Base-by-base conservation (phyloP, 352 stramenopile genomes). In the Pelagophyceae sp. region DNA sequence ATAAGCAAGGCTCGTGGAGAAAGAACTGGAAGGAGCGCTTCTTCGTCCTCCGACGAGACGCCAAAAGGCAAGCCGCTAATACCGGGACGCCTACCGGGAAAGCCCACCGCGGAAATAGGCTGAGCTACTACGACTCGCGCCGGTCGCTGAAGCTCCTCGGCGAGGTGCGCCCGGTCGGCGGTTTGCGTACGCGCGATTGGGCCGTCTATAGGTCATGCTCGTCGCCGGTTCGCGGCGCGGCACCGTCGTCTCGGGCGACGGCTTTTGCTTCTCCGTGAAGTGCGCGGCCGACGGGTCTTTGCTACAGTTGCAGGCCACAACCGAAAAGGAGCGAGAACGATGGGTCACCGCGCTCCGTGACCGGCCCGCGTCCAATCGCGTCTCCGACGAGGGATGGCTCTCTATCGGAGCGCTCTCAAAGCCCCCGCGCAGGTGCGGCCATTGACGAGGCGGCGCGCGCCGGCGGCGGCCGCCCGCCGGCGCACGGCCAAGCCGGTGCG, bases 11-110 rank as follows among this genome's bases (percentile, higher is more conserved):
- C 35, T 38, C 5, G 19, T 79, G 76, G 76, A 15, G 76, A 1
- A 79, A 79, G 64, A 79, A 79, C 61, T 79, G 76, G 76, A 79
- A 79, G 76, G 3, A 38, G 29, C 61, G 61, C 31, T 71, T 71
- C 61, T 71, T 71, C 61, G 61, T 71, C 6, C 61, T 71, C 31
- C 61, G 61, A 5, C 61, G 61, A 27, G 61, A 71, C 61, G 29
- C 31, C 6, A 1, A n/a, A n/a, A n/a, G n/a, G n/a, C n/a, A n/a
- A n/a, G n/a, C n/a, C n/a, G n/a, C n/a, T n/a, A n/a, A n/a, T n/a
- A 15, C 61, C 61, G 61, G 3, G 45, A 54, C 45, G 45, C 45
- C 45, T 11, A 54, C 45, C 45, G 45, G 45, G 11, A 54, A 54
- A 54, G 45, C 11, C 45, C 11, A 23, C 11, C 11, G 45, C 45